Percentiles rank a stretch among this genome's conserved stretches.
phyloP scores from a whole-genome alignment of 2,329 filamentous ascomycete species.

The Fusarium agapanthi region DNA sequence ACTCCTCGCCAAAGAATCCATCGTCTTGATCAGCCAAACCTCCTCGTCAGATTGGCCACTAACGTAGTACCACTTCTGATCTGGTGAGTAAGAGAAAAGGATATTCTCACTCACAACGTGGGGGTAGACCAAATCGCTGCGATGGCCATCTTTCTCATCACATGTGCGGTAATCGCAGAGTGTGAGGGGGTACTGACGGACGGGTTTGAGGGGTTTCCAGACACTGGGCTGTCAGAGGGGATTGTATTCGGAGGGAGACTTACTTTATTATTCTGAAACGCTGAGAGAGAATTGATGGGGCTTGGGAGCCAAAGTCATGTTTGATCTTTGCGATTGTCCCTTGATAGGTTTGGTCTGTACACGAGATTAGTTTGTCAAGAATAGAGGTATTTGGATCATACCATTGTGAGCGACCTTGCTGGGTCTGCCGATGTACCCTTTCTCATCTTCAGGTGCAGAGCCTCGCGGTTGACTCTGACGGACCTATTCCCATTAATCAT shows the following conservation, averaged over 20 bases:
- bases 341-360: not conserved
- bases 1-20: not conserved
- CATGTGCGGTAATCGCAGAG: not conserved
- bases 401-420: not conserved
- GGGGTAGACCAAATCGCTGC: not conserved
- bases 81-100: not conserved
- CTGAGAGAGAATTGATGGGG: not conserved
- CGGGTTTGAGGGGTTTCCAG: not conserved
- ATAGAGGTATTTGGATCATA: not conserved
- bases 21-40: not conserved
- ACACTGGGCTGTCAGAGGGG: not conserved
- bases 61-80: not conserved
- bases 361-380: not conserved
- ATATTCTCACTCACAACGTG: not conserved
- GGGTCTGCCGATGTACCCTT: not conserved
- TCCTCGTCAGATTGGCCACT: not conserved
- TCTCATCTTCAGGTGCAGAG: not conserved
- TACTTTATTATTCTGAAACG: not conserved
- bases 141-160: rapidly evolving
- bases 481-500: rapidly evolving
- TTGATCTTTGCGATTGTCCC: not conserved
- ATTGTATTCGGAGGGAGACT: not conserved
- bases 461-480: not conserved
- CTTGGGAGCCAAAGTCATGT: not conserved
- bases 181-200: not conserved